Evolutionary conservation across 139 green algal genomes (phyloP), one percentile per base, ranked within the genome.

Genomic region (Spirogloea muscicola): DNA sequence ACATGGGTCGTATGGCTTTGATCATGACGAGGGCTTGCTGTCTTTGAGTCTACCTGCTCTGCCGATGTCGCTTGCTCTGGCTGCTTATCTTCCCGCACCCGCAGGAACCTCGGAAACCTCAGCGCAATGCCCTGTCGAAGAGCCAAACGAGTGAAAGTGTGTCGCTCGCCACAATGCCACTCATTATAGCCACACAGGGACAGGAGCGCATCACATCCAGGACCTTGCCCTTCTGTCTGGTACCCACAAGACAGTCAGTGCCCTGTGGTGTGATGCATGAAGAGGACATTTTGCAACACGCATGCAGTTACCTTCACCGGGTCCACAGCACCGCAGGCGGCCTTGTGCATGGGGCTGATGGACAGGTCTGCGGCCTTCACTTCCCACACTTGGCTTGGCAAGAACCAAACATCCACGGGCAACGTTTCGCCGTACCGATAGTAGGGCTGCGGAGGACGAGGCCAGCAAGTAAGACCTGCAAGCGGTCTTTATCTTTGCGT

Each of bases 321-420:
- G 51, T 96, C 92, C 31, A 92, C 87, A 72, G 91, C 71, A 3
- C 94, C 92, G 5, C 81, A 16, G 0, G 87, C 94, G n/a, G 94
- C 94, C 70, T 88, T 82, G 84, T 99, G 91, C 58, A 91, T 71
- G 7, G 94, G 94, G 41, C 79, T 91, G 68, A 99, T 94, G 52
- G 89, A 95, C 73, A 99, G 79, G 81, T 99, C 94, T 0, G 94
- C 94, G 0, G 89, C 91, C 84, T 98, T 98, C 33, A 99, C 89
- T 86, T 99, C 94, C 94, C 94, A 99, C 72, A 97, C 92, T 33
- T 79, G 49, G 51, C 84, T 76, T 37, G 91, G 49, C 13, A 96
- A 90, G 76, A 98, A 97, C 93, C 93, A 98, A 5, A 97, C 91
- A 63, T 98, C 92, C 1, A 49, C 41, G 21, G 37, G 33, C 36